Base-by-base conservation (phyloP, 169 alveolate genomes). In the Ichthyophthirius multifiliis region DNA sequence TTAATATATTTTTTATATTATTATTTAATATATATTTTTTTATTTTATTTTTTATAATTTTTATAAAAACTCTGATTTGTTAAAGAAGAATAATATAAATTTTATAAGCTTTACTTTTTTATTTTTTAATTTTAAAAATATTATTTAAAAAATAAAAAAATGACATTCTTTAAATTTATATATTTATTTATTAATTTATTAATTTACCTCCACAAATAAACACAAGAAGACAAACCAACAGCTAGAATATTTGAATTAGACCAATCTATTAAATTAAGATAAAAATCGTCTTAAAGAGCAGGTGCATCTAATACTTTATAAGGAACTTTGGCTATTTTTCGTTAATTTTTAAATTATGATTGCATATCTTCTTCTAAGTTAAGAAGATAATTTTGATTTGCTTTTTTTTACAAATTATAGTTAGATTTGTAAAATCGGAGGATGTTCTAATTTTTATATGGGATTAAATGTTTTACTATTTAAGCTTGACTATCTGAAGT, bases 251-350 rank as follows among this genome's bases (percentile, higher is more conserved):
- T 95, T 34, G 91, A 75, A 23, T 65, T 83, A 37, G 94, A 83
- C 98, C 98, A 95, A 84, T 95, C 98, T 37, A 95, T 91, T 5
- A 95, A 82, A 82, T 96, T 96, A 63, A 96, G 78, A 85, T 96
- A 97, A 76, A 95, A 96, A 76, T 96, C 99, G 78, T 95, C 99
- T 76, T 94, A 94, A 39, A 98, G 86, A 73, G 96, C 86, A 1
- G 99, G 99, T 5, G 98, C 98, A 55, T 94, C 97, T 20, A 96
- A 89, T 9, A 94, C 96, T 86, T 94, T 96, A 84, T 82, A 94
- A 5, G 96, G 97, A 18, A 89, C 84, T 76, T 90, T 92, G 7
- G 94, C 86, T 7, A 94, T 91, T 88, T 92, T 94, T 20, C 97
- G 64, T 4, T 73, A 31, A 6, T 74, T 67, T 74, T 75, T 3